Percentiles rank a stretch among this genome's conserved stretches.
phyloP scores from a whole-genome alignment of 371 early-diverging fungal species.

The Mortierella sp. region DNA sequence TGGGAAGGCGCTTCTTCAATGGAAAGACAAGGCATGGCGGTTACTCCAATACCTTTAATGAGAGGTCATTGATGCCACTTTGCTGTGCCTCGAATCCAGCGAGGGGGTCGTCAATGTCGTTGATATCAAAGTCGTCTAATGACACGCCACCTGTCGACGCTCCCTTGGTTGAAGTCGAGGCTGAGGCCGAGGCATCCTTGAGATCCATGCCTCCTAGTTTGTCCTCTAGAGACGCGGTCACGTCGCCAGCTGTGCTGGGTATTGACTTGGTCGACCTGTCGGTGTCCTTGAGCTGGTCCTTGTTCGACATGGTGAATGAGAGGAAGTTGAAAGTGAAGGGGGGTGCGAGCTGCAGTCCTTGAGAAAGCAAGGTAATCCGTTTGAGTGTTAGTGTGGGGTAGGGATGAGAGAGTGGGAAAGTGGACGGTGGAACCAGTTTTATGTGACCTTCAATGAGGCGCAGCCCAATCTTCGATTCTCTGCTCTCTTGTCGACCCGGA shows the following conservation, averaged over 20 bases:
- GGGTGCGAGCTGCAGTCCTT: neutral
- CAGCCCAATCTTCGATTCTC: constrained; percentile 11
- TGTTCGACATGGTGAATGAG: constrained; percentile 36
- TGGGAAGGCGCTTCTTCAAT: neutral
- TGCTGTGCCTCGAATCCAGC: constrained; percentile 54
- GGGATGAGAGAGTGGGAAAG: neutral
- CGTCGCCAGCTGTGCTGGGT: constrained; percentile 11
- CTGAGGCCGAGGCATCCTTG: constrained; percentile 8
- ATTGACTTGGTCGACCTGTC: constrained; percentile 40
- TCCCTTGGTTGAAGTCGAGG: neutral
- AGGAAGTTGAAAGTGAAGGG: neutral
- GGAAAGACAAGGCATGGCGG: neutral
- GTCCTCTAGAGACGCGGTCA: constrained; percentile 9
- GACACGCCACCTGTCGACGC: neutral
- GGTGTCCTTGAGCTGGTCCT: constrained; percentile 47
- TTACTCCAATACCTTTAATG: constrained; percentile 39
- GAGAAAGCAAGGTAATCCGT: neutral
- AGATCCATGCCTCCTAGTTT: constrained; percentile 24
- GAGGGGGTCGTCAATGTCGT: constrained; percentile 53
- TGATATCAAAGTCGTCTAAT: constrained; percentile 42
- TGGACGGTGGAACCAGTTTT: neutral
- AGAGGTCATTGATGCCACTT: constrained; percentile 49
- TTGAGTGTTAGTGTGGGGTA: neutral
- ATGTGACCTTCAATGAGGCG: constrained; percentile 25
- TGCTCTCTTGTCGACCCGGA: neutral